phyloP scores from a whole-genome alignment of 768 basidiomycete genomes.

The Suillus fuscotomentosus region DNA sequence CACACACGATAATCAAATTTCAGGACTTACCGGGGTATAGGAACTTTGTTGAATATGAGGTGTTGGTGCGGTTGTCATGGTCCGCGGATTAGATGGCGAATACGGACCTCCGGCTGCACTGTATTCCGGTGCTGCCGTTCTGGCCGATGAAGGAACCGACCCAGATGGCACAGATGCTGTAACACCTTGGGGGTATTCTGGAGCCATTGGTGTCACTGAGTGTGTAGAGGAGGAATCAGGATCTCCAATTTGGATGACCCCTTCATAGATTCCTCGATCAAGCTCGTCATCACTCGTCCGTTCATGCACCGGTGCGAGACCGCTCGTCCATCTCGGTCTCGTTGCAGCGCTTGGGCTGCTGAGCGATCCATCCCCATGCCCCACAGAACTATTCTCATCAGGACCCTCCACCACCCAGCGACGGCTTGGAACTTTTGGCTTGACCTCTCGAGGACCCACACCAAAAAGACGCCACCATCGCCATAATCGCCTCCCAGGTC shows the following conservation, averaged over 20 bases:
- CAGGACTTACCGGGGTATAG: not conserved
- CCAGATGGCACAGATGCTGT: not conserved
- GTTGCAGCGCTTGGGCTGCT: slow-evolving; percentile 10
- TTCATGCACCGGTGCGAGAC: slow-evolving; percentile 15
- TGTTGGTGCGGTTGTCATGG: not conserved
- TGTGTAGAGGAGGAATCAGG: slow-evolving; percentile 12
- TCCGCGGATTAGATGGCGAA: not conserved
- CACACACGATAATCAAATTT: not conserved
- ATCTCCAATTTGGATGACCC: slow-evolving; percentile 22
- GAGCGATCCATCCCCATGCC: slow-evolving; percentile 15
- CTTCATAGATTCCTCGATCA: not conserved
- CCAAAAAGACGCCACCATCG: slow-evolving; percentile 28
- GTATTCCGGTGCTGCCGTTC: slow-evolving; percentile 7
- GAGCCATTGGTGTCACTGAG: slow-evolving; percentile 13
- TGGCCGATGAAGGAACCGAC: not conserved
- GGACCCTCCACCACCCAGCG: slow-evolving; percentile 27
- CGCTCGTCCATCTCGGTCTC: not conserved
- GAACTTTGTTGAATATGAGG: not conserved
- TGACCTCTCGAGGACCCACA: slow-evolving; percentile 25
- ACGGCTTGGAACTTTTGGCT: slow-evolving; percentile 16
- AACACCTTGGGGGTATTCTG: not conserved
- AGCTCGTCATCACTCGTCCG: slow-evolving; percentile 7
- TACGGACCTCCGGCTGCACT: not conserved
- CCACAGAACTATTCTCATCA: slow-evolving; percentile 19
- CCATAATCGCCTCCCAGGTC: slow-evolving; percentile 1